Evolutionary conservation across 352 stramenopile genomes (phyloP), one percentile per base, ranked within the genome.

Genomic region (Phytophthora constricta): DNA sequence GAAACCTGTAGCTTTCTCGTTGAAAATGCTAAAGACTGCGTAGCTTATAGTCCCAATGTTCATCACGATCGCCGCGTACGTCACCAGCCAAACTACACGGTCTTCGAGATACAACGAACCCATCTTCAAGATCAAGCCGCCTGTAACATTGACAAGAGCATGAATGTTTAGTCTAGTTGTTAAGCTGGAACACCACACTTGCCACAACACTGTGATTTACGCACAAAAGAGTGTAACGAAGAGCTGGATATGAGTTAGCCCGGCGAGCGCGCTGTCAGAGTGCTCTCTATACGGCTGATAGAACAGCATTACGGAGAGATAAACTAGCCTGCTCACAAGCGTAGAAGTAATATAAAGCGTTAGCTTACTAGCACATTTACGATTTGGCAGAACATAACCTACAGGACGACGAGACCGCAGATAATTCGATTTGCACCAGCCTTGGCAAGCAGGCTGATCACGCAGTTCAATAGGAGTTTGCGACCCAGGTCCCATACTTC

Each of bases 171-270:
- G 42, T 33, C 14, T 41, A 19, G 50, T 25, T 17, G n/a, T n/a
- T n/a, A n/a, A n/a, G n/a, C n/a, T n/a, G n/a, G n/a, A n/a, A n/a
- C n/a, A n/a, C n/a, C n/a, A n/a, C n/a, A n/a, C n/a, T n/a, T n/a
- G n/a, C n/a, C n/a, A n/a, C 5, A 51, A 47, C 4, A 50, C 8
- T 10, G 23, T 13, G 37, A 45, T 47, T 23, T 25, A 76, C 79
- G 49, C 70, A 93, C 85, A 91, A 34, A 93, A 93, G 5, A 93
- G 66, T 19, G 83, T 91, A 70, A 92, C 64, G 65, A 92, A 93
- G 37, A 93, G 72, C 62, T 93, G 81, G 58, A 93, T 90, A 31
- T 93, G 79, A 20, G 77, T 85, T 43, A 89, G 61, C 8, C 81
- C 72, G 14, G 85, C 77, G 14, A 93, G 80, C 8, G 80, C 74